Conservation (phyloP, 495 filamentous ascomycete genomes). For the Xanthoparmelia taractica region DNA sequence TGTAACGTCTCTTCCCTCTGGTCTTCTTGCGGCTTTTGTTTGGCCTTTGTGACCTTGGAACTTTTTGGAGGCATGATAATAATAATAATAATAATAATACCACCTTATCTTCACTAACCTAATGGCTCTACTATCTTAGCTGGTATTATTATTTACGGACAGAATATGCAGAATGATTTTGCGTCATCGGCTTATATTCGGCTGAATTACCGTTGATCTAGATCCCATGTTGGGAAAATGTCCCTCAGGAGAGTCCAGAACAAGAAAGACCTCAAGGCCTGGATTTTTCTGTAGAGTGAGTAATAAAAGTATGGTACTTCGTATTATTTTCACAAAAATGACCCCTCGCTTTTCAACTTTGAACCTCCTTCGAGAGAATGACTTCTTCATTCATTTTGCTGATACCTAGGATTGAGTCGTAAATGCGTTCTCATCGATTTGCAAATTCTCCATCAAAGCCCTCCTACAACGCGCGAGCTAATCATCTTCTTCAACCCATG, state of each 20-base stretch:
- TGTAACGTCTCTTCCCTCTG: constrained; percentile 79
- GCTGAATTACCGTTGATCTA: background rate
- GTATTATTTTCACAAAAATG: too few relatives aligned
- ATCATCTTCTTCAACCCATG: background rate
- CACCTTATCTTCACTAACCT: too few relatives aligned
- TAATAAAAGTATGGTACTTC: too few relatives aligned
- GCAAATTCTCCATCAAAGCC: background rate
- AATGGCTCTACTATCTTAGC: too few relatives aligned
- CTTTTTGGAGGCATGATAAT: constrained; percentile 35
- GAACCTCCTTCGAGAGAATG: background rate
- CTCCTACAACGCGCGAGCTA: background rate
- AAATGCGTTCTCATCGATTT: constrained; percentile 1
- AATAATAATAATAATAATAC: constrained; percentile 15
- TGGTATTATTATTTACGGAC: background rate
- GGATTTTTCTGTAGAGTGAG: too few relatives aligned
- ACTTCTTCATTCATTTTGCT: background rate
- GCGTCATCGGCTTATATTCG: background rate
- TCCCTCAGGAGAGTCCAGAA: constrained; percentile 7
- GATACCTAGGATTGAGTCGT: constrained; percentile 4
- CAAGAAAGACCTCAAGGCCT: constrained; percentile 7
- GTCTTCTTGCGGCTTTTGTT: constrained; percentile 54
- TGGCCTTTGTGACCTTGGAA: constrained; percentile 51
- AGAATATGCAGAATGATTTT: background rate
- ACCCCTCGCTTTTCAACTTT: background rate
- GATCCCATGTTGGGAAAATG: background rate